Evolutionary conservation across 768 basidiomycete genomes (phyloP), one percentile per base, ranked within the genome.

Genomic region (Chiua virens): DNA sequence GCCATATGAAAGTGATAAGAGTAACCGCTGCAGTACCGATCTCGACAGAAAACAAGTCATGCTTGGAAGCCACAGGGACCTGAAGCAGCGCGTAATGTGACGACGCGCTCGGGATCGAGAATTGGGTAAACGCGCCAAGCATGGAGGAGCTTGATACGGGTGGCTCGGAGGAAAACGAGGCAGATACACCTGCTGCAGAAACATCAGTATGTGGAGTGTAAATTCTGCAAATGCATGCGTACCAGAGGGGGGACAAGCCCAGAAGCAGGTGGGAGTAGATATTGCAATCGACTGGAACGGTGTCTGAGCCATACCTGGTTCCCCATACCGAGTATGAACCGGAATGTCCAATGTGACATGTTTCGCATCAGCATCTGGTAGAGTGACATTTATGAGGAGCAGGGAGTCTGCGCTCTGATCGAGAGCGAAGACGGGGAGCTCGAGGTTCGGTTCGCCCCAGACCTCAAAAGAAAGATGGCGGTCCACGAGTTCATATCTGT

Each of bases 281-380:
- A 73, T 47, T 11, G 47, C 25, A 30, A 74, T 59, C 2, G 50
- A 50, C 20, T 61, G 57, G 45, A 56, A 46, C 10, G 57, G 54
- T 18, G 41, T n/a, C 34, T 41, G 42, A 20, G 42, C 52, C 11
- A 46, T 35, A 14, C 46, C 39, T 35, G 71, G 73, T 39, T 54
- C 48, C 22, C 71, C 71, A 52, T 79, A 79, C 14, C 78, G 73
- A 17, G 69, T 70, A 55, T 79, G 78, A 37, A 79, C 47, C 8
- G 78, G 79, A 6, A 79, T 51, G 21, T 73, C 65, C 21, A 76
- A 46, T 0, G 52, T 38, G 18, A 60, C 40, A 21, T 44, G 53
- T 30, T 56, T 45, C 18, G 20, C 18, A 35, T 14, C 55, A 38
- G 50, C 39, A 50, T 34, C 28, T 37, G 48, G 14, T 3, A 45